phyloP scores from a whole-genome alignment of 169 alveolate species.

The Cryptosporidium felis region DNA sequence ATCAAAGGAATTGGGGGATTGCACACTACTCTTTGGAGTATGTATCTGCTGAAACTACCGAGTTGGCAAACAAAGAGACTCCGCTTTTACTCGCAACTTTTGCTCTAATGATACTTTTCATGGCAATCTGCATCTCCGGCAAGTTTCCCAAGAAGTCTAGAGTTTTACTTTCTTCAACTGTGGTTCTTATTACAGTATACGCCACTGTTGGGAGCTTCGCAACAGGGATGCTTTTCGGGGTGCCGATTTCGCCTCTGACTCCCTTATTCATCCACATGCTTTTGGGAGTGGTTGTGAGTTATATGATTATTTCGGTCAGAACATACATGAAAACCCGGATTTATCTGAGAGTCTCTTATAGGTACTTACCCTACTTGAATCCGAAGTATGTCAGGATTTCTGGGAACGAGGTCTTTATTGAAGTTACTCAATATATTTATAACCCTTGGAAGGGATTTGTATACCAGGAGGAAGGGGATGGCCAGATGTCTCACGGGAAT shows the following conservation, averaged over 20 bases:
- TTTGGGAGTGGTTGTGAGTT: slow-evolving; percentile 65
- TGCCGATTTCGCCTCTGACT: slow-evolving; percentile 61
- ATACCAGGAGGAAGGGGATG: slow-evolving; percentile 1
- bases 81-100: slow-evolving; percentile 63
- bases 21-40: slow-evolving; percentile 53
- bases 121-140: slow-evolving; percentile 64
- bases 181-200: slow-evolving; percentile 41
- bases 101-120: slow-evolving; percentile 59
- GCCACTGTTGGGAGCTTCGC: slow-evolving; percentile 71
- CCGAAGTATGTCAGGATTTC: slow-evolving; percentile 56
- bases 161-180: slow-evolving; percentile 53
- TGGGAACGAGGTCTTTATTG: slow-evolving; percentile 55
- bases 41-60: slow-evolving; percentile 60
- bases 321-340: slow-evolving; percentile 50
- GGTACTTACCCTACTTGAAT: slow-evolving; percentile 14
- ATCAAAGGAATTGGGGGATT: slow-evolving; percentile 42
- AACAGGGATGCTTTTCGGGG: slow-evolving; percentile 69
- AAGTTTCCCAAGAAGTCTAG: slow-evolving; percentile 57
- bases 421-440: slow-evolving; percentile 55
- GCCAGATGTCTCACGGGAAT: not conserved
- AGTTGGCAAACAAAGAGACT: slow-evolving; percentile 67
- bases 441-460: slow-evolving; percentile 67
- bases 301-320: slow-evolving; percentile 62
- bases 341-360: slow-evolving; percentile 18
- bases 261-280: slow-evolving; percentile 67